Base-by-base conservation (phyloP, 2,329 filamentous ascomycete genomes). In the Sporothrix luriei region DNA sequence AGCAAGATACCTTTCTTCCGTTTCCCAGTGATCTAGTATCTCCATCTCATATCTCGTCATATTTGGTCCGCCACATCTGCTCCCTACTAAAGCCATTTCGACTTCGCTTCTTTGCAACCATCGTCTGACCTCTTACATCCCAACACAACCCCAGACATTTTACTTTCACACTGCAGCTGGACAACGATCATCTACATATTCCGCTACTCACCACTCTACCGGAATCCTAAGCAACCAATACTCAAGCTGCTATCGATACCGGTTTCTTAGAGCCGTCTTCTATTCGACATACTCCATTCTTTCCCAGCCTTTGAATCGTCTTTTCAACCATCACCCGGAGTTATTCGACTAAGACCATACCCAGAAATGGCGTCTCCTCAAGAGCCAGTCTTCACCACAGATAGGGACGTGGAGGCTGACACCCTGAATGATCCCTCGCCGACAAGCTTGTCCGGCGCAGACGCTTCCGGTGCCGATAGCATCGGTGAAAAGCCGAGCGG, bases 291-390 rank as follows among this genome's bases (percentile, higher is more conserved):
- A 33, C 33, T 1, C 5, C 6, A 33, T 33, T 33, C 33, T 6
- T 33, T 33, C 33, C 33, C 4, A 1, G 7, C 33, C 33, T 1
- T 3, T 43, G 40, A 14, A 13, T 13, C 40, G 9, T 33, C 52
- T 14, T 29, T 24, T 57, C 55, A 16, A 21, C 38, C 55, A 24
- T 14, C 6, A n/a, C 9, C 10, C 43, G 10, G 43, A 33, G 29
- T 2, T 38, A 33, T 7, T 40, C 29, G 13, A 49, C 26, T 5
- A 13, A 59, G 19, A 33, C 19, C 19, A 24, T 11, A n/a, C 7
- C 4, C n/a, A 49, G 51, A 14, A 16, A 69, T 69, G 68, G 24
- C 55, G 38, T 70, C 69, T 26, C 38, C 55, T 14, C 69, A 67
- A 14, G 59, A 48, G 38, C 54, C 69, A 38, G n/a, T 62, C 55